Evolutionary conservation across 2,329 filamentous ascomycete species (phyloP).

Genomic region (Stachybotrys chartarum): DNA sequence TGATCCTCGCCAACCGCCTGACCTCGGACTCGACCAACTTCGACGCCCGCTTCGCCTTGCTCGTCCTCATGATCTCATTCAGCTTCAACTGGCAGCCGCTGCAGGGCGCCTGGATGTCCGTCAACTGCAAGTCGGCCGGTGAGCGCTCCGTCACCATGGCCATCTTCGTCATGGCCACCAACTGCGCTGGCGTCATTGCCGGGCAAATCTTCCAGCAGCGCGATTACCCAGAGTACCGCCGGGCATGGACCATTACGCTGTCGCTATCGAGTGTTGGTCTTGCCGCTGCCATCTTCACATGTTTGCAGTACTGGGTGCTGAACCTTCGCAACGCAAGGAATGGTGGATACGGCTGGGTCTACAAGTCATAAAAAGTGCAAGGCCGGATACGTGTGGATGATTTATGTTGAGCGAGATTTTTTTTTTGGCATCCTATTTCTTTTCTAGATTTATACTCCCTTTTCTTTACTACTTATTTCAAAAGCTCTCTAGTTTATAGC

Average conservation of each 20-base stretch:
- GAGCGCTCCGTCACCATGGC: slow-evolving; percentile 24
- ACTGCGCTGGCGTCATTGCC: slow-evolving; percentile 20
- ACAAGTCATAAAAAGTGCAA: not conserved
- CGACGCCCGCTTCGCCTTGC: not conserved
- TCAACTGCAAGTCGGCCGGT: slow-evolving; percentile 18
- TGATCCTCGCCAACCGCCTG: not conserved
- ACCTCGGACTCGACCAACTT: not conserved
- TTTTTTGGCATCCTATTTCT: not conserved
- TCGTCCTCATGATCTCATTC: not conserved
- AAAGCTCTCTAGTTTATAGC: too few relatives aligned
- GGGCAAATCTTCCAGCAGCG: slow-evolving; percentile 21
- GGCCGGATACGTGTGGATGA: not conserved
- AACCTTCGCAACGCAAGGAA: slow-evolving; percentile 14
- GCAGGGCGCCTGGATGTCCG: slow-evolving; percentile 22
- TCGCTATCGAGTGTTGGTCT: slow-evolving; percentile 15
- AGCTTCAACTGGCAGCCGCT: slow-evolving; percentile 2
- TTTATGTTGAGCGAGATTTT: not conserved
- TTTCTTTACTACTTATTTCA: too few relatives aligned
- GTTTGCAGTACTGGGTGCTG: slow-evolving; percentile 29
- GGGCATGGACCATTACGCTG: slow-evolving; percentile 18
- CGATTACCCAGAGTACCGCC: slow-evolving; percentile 19
- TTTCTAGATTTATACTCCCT: too few relatives aligned
- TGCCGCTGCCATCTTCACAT: slow-evolving; percentile 10
- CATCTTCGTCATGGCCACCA: slow-evolving; percentile 24
- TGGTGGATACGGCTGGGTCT: not conserved